These are phyloP conservation scores for Coccomyxa sp. DNA, from an alignment of 139 green algal genomes.

Conservation along the genomic window DNA sequence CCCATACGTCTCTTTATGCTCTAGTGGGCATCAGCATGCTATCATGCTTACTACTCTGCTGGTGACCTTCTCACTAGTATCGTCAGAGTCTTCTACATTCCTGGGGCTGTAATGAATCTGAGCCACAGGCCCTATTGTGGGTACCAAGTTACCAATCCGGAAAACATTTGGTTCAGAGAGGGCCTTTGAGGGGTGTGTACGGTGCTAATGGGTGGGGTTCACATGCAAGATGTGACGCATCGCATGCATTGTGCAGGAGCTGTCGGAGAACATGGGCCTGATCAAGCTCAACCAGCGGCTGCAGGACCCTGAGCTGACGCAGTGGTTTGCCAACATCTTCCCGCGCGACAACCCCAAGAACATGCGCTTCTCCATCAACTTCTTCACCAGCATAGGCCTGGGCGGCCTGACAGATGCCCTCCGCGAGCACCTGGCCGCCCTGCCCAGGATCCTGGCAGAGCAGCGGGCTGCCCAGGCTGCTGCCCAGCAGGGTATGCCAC, in stretches of 20 bases:
- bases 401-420: constrained; percentile 92
- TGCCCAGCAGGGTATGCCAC: constrained; percentile 6
- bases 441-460: constrained; percentile 34
- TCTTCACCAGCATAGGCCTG: constrained; percentile 99
- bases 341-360: constrained; percentile 75
- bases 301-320: constrained; percentile 45
- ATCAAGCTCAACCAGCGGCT: constrained; percentile 81
- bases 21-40: too few relatives aligned
- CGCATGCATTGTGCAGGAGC: constrained; percentile 57
- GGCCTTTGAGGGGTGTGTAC: not conserved
- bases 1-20: too few relatives aligned
- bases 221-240: not conserved
- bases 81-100: too few relatives aligned
- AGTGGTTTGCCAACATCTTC: constrained; percentile 82
- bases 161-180: too few relatives aligned
- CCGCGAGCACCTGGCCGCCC: constrained; percentile 64
- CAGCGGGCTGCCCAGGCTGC: constrained; percentile 24
- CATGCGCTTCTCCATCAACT: constrained; percentile 99
- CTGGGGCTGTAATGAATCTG: too few relatives aligned
- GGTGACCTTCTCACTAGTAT: not conserved
- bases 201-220: not conserved
- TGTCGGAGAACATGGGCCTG: constrained; percentile 90
- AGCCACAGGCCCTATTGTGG: too few relatives aligned
- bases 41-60: too few relatives aligned
- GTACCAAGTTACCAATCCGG: too few relatives aligned